Percentiles rank a stretch among this genome's conserved stretches.
phyloP scores from a whole-genome alignment of 768 basidiomycete species.

The Agrocybe pediades region DNA sequence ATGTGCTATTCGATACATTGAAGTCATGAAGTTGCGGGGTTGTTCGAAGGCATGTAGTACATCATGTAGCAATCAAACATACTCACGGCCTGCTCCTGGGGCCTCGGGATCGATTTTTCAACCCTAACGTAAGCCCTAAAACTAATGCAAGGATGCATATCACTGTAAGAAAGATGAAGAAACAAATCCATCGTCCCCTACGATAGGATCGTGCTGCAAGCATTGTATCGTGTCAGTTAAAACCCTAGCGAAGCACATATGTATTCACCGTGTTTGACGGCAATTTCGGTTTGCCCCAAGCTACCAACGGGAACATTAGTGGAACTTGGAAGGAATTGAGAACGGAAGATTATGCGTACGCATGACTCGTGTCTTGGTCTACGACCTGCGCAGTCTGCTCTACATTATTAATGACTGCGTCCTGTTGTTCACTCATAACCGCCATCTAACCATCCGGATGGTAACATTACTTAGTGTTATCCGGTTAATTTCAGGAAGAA shows the following conservation, averaged over 20 bases:
- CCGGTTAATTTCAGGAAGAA: neutral
- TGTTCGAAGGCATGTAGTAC: neutral
- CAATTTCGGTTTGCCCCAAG: slow-evolving; percentile 60
- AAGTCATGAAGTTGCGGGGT: too few relatives aligned
- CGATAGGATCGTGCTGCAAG: slow-evolving; percentile 53
- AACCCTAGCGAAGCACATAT: neutral
- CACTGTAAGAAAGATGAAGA: slow-evolving; percentile 59
- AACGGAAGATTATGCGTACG: too few relatives aligned
- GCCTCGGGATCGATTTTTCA: too few relatives aligned
- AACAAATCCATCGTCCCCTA: slow-evolving; percentile 87
- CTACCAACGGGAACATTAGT: slow-evolving; percentile 37
- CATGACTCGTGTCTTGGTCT: slow-evolving; percentile 27
- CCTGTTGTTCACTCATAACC: slow-evolving; percentile 76
- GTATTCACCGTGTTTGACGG: slow-evolving; percentile 54
- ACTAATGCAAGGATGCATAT: slow-evolving; percentile 59
- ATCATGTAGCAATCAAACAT: too few relatives aligned
- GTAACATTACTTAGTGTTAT: too few relatives aligned
- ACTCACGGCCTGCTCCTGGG: too few relatives aligned
- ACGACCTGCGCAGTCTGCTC: slow-evolving; percentile 65
- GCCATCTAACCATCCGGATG: too few relatives aligned
- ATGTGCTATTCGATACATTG: too few relatives aligned
- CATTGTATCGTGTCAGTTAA: slow-evolving; percentile 8
- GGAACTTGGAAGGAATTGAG: neutral
- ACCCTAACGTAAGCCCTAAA: slow-evolving; percentile 48
- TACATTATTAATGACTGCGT: slow-evolving; percentile 67